Evolutionary conservation across 768 basidiomycete species (phyloP).

Genomic region (Lactifluus subvellereus): DNA sequence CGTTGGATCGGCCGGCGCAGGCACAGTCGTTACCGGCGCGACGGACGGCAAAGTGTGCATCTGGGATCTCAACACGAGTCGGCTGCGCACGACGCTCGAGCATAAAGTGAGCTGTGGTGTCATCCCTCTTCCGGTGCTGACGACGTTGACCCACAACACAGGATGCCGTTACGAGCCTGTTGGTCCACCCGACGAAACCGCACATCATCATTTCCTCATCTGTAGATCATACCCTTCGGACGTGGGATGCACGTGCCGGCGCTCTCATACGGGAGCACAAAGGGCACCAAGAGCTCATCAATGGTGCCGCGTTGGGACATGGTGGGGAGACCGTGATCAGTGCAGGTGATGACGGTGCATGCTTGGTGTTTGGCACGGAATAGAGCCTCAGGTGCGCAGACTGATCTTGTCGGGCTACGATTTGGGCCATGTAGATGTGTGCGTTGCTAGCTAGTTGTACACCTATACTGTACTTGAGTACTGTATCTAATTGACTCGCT

Average conservation of each 20-base stretch:
- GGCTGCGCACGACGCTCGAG: slow-evolving; percentile 71
- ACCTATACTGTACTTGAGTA: no score
- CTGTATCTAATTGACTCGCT: no score
- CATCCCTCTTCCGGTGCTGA: not conserved
- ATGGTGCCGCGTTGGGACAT: slow-evolving; percentile 66
- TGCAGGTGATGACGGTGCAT: slow-evolving; percentile 86
- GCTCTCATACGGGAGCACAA: slow-evolving; percentile 69
- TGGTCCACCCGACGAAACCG: slow-evolving; percentile 63
- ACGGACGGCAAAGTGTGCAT: slow-evolving; percentile 93
- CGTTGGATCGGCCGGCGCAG: slow-evolving; percentile 45
- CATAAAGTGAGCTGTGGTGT: slow-evolving; percentile 59
- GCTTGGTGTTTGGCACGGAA: slow-evolving; percentile 75
- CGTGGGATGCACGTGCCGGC: slow-evolving; percentile 92
- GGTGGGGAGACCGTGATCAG: slow-evolving; percentile 73
- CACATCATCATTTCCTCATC: slow-evolving; percentile 82
- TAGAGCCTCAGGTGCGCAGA: slow-evolving; percentile 7
- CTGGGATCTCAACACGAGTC: slow-evolving; percentile 89
- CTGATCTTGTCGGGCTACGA: not conserved
- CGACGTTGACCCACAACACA: slow-evolving; percentile 29
- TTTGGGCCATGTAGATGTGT: no score
- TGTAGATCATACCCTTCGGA: slow-evolving; percentile 78
- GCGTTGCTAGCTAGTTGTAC: no score
- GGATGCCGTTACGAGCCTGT: slow-evolving; percentile 83
- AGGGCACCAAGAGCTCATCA: slow-evolving; percentile 75
- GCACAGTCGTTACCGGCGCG: slow-evolving; percentile 75